Base-by-base conservation (phyloP, 2,329 filamentous ascomycete species). In the Exophiala sideris region DNA sequence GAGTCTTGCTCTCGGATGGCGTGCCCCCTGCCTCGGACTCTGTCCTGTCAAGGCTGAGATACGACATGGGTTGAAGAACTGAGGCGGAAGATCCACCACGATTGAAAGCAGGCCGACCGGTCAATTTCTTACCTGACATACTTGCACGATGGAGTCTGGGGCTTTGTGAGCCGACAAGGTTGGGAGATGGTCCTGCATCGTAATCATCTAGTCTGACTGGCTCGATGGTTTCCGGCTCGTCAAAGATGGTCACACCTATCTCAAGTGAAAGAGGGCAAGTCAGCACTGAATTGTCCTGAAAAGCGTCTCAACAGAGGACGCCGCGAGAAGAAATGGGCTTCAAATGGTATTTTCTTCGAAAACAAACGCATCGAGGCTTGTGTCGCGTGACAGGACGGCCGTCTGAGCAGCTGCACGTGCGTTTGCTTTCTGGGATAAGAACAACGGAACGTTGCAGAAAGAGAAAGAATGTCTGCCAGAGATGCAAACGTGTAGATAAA, bases 61-160 rank as follows among this genome's bases (percentile, higher is more conserved):
- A 49, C 5, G 62, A 64, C 45, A 63, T 58, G 24, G 48, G 52
- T 20, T 50, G 49, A 14, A 53, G 44, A 16, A 60, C 20, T 16
- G 54, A 56, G 21, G 56, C 44, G n/a, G 62, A 58, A 18, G 58
- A 56, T 33, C 40, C 52, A 12, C 49, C 32, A 12, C 47, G 40
- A 29, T 50, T 47, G 10, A 61, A 20, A 16, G 57, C 35, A 10
- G 63, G 60, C 12, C 63, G 55, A 9, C 63, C 63, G 12, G 61
- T 62, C 57, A 65, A 52, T 50, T 63, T 65, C 54, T 60, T 63
- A 14, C 63, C 62, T n/a, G 60, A 60, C 9, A 65, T 61, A 54
- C 59, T 62, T 29, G 63, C 63, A 12, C 63, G 58, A 47, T 65
- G 61, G 29, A 48, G 36, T 48, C 50, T 61, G 50, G 49, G 50